These are phyloP conservation scores for Zalaria sp. DNA, from an alignment of 2,329 filamentous ascomycete species.

Conservation along the genomic window DNA sequence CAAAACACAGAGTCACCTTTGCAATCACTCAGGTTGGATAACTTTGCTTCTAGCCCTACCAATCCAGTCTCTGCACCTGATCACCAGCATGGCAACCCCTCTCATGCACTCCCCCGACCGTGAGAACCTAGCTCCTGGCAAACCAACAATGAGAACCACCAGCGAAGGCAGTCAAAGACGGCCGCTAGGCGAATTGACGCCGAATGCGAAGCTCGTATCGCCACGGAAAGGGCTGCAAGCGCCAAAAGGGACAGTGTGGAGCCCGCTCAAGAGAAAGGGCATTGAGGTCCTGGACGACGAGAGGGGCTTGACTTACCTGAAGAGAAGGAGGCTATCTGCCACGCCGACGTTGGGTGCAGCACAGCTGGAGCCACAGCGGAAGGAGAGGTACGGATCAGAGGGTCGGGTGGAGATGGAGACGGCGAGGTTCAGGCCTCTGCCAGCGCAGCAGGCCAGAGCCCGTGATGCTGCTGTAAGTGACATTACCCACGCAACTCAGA, in stretches of 20 bases:
- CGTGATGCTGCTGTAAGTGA: neutral
- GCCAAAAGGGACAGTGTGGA: conserved; percentile 12
- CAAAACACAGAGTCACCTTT: too few relatives aligned
- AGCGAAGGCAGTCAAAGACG: neutral
- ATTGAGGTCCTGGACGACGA: conserved; percentile 15
- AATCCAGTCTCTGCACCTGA: neutral
- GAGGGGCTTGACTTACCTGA: conserved; percentile 19
- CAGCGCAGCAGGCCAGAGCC: neutral
- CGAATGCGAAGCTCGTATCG: conserved; percentile 13
- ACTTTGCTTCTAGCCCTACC: too few relatives aligned
- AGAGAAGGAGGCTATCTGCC: conserved; percentile 12
- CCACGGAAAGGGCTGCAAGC: conserved; percentile 4
- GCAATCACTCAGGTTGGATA: too few relatives aligned
- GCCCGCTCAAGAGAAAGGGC: conserved; percentile 19
- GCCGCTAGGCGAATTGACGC: conserved; percentile 15
- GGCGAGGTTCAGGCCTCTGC: neutral
- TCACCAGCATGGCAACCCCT: neutral
- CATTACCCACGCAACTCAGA: conserved; percentile 5
- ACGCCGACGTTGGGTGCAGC: neutral
- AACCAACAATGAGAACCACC: neutral
- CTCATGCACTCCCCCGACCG: neutral
- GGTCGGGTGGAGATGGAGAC: conserved; percentile 1
- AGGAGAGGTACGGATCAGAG: neutral
- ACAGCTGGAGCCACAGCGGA: neutral
- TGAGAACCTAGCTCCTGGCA: neutral